A percentile compares a stretch with the other conserved stretches of the same genome.
phyloP scores from a whole-genome alignment of 345 rosid species.

The Ailanthus altissimus region DNA sequence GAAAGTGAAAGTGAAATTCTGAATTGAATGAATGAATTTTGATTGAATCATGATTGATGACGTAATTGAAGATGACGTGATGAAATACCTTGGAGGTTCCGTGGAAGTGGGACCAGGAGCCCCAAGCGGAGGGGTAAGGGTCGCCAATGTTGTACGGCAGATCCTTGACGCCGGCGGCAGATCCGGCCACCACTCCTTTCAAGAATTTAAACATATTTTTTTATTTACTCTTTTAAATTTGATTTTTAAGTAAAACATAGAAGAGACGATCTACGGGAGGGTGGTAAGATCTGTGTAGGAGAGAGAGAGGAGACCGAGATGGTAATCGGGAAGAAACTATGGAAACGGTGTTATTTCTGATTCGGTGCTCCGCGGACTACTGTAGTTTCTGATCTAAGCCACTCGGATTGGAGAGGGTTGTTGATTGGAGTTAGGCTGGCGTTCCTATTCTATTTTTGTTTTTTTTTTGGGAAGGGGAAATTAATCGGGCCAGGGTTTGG shows the following conservation, averaged over 20 bases:
- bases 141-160: constrained; percentile 93
- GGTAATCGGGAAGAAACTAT: background rate
- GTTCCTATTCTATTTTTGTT: too few relatives aligned
- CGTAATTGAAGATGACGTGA: background rate
- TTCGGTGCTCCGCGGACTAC: background rate
- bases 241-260: background rate
- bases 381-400: background rate
- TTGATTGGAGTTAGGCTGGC: background rate
- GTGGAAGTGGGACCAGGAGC: constrained; percentile 89
- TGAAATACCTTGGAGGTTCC: constrained; percentile 81
- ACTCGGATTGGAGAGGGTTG: background rate
- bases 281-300: background rate
- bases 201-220: constrained; percentile 75
- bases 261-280: background rate
- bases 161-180: constrained; percentile 93
- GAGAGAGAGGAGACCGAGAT: background rate
- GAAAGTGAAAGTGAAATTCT: background rate
- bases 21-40: background rate
- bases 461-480: too few relatives aligned
- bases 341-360: background rate
- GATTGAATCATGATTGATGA: background rate
- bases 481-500: too few relatives aligned
- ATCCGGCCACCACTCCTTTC: constrained; percentile 93
- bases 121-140: constrained; percentile 91
- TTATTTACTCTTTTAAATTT: background rate